Base-by-base conservation (phyloP, 805 yeast species). In the Jamesozyma hellenica region DNA sequence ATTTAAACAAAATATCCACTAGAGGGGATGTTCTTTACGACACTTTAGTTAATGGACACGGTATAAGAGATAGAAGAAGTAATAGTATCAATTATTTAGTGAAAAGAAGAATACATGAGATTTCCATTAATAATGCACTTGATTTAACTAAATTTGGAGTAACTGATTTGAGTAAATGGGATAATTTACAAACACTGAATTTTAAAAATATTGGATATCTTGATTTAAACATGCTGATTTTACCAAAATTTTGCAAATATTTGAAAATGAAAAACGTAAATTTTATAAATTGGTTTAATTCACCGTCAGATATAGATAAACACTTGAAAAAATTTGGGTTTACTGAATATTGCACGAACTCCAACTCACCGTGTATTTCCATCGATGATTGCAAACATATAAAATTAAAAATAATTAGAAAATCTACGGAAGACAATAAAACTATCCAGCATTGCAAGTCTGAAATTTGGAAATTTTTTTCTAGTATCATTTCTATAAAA, bases 131-230 rank as follows among this genome's bases (percentile, higher is more conserved):
- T 28, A 48, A 47, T 40, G 19, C 47, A 26, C 37, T 40, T 13
- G 41, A 46, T 23, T 21, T 45, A 8, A 37, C 53, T 14, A 35
- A 32, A 23, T 34, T 38, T n/a, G 43, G 48, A 8, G 27, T 51
- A 4, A 51, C 56, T 3, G 60, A 58, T 39, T 49, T 56, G 10
- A 43, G 49, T 5, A 48, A 49, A 37, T 59, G 63, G 63, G 60
- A 53, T 27, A 48, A 51, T 26, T 40, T 59, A 13, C 42, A 42
- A 36, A 41, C 37, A 18, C 33, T 59, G n/a, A 26, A 27, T 2
- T 17, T 59, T 9, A 31, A 28, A 11, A 42, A 46, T 18, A 32
- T 56, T 8, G 44, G 38, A 3, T 34, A 38, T 8, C 31, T 57
- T 4, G 61, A 54, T 41, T 46, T 57, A 17, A 56, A 55, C 15